Conservation (phyloP, 2,329 filamentous ascomycete species). For the Venturia aucupariae region DNA sequence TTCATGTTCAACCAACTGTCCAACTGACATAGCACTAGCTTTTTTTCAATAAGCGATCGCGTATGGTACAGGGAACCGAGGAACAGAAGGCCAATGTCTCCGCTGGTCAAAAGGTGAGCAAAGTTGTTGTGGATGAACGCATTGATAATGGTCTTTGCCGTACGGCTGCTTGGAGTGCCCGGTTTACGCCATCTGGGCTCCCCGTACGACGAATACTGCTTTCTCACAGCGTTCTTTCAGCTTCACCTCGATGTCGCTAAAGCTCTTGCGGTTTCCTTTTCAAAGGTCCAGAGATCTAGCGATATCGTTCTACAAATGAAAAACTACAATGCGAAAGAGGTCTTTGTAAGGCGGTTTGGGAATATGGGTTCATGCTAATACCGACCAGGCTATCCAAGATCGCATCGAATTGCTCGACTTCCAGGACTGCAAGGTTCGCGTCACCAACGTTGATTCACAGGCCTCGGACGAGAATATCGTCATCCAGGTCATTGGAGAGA, state of each 20-base stretch:
- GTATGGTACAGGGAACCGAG: slow-evolving; percentile 87
- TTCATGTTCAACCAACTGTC: slow-evolving; percentile 5
- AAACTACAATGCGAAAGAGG: slow-evolving; percentile 1
- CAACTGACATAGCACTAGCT: slow-evolving; percentile 40
- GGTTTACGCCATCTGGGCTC: neutral
- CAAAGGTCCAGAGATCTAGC: neutral
- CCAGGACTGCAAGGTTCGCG: slow-evolving; percentile 95
- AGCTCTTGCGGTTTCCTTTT: neutral
- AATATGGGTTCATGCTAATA: neutral
- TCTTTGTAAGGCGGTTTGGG: neutral
- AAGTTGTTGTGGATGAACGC: slow-evolving; percentile 18
- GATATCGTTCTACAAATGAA: neutral
- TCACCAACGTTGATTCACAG: slow-evolving; percentile 96
- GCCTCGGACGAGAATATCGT: slow-evolving; percentile 88
- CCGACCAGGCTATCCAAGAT: slow-evolving; percentile 71
- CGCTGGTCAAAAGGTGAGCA: slow-evolving; percentile 72
- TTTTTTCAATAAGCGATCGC: slow-evolving; percentile 93
- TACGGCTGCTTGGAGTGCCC: neutral
- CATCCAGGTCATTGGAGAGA: slow-evolving; percentile 96
- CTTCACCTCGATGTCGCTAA: neutral
- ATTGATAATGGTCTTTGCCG: too few species aligned
- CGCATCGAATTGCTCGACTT: slow-evolving; percentile 89
- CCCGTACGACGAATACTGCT: neutral
- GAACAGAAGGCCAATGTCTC: slow-evolving; percentile 80
- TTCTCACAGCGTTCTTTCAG: neutral